A percentile compares a stretch with the other conserved stretches of the same genome.
These are phyloP conservation scores for Globisporangium orthogonon DNA, from an alignment of 352 stramenopile species.

Conservation along the genomic window DNA sequence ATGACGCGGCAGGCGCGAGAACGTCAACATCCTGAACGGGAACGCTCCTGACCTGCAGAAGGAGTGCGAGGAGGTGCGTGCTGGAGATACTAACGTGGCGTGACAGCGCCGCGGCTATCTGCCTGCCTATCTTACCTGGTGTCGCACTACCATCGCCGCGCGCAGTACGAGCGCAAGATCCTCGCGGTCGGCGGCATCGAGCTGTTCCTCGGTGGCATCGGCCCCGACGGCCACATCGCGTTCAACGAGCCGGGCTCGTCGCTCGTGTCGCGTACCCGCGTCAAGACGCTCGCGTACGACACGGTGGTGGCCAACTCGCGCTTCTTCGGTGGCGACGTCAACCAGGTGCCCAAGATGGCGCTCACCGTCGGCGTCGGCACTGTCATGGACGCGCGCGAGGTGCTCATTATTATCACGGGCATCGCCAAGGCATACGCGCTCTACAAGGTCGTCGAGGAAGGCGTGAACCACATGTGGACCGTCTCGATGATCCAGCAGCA, in stretches of 20 bases:
- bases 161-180: constrained; percentile 82
- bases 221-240: constrained; percentile 90
- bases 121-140: neutral
- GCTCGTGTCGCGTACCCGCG: constrained; percentile 69
- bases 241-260: constrained; percentile 91
- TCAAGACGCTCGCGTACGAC: constrained; percentile 89
- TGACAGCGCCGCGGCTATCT: no score
- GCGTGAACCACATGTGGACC: constrained; percentile 90
- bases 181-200: constrained; percentile 78
- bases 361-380: constrained; percentile 86
- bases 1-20: constrained; percentile 42
- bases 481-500: constrained; percentile 85
- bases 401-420: constrained; percentile 87
- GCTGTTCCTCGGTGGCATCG: constrained; percentile 90
- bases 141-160: neutral
- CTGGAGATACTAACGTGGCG: no score
- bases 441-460: constrained; percentile 87
- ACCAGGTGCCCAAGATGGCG: constrained; percentile 87
- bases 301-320: constrained; percentile 87
- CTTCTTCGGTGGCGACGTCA: constrained; percentile 80
- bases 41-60: constrained; percentile 70
- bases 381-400: constrained; percentile 83
- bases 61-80: constrained; percentile 56
- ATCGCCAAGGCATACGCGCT: constrained; percentile 83
- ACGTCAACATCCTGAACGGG: constrained; percentile 85